phyloP scores from a whole-genome alignment of 345 rosid genomes.

The Sisymbrium altissimum region DNA sequence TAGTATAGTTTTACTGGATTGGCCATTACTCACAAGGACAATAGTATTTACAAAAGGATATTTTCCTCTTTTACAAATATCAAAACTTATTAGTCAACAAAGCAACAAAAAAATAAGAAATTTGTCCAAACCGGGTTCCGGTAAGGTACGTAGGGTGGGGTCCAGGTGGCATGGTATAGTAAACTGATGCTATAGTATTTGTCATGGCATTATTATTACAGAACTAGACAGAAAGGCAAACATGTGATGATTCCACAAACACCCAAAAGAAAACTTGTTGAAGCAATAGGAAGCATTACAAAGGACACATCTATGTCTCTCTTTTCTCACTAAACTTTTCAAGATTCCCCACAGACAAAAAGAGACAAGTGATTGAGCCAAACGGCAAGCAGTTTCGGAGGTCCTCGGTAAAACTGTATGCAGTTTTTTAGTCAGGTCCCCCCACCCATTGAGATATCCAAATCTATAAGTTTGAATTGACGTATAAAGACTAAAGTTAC shows the following conservation, averaged over 20 bases:
- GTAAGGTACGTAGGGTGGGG: constrained; percentile 19
- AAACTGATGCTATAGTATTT: constrained; percentile 14
- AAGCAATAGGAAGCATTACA: constrained; percentile 23
- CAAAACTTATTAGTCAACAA: neutral
- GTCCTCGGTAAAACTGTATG: neutral
- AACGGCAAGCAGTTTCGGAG: constrained; percentile 15
- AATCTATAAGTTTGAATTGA: constrained; percentile 25
- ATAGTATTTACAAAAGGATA: neutral
- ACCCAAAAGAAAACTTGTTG: constrained; percentile 27
- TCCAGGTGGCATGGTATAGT: constrained; percentile 12
- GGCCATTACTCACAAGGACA: neutral
- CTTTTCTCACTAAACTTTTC: constrained; percentile 20
- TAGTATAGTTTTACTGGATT: neutral
- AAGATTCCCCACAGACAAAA: constrained; percentile 26
- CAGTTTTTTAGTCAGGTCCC: constrained; percentile 14
- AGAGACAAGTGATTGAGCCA: neutral
- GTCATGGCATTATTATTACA: constrained; percentile 31
- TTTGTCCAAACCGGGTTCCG: constrained; percentile 13
- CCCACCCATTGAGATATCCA: constrained; percentile 23
- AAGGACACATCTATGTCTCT: constrained; percentile 23
- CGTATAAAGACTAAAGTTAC: constrained; percentile 18
- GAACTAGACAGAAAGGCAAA: constrained; percentile 32
- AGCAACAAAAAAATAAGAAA: neutral
- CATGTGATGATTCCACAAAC: constrained; percentile 36
- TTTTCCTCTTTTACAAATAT: neutral